A percentile compares a stretch with the other conserved stretches of the same genome.
phyloP scores from a whole-genome alignment of 345 rosid genomes.

The Lagerstroemia speciosa region DNA sequence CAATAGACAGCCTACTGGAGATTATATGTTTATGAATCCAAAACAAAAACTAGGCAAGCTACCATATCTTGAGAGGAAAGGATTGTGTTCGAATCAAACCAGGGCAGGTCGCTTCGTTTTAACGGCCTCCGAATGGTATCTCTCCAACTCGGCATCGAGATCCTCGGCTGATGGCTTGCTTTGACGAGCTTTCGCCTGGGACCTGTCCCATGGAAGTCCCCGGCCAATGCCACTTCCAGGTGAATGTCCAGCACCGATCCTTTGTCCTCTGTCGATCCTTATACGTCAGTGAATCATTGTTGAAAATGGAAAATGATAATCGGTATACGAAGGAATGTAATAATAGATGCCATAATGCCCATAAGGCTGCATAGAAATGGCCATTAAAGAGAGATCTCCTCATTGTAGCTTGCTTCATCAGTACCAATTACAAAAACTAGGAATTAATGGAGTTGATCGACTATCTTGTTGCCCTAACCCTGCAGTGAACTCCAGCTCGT shows the following conservation, averaged over 20 bases:
- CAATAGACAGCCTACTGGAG: background rate
- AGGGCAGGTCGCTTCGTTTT: slow-evolving; percentile 17
- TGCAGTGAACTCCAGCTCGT: background rate
- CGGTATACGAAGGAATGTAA: background rate
- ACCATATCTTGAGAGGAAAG: background rate
- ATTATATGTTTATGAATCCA: background rate
- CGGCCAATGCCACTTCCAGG: slow-evolving; percentile 16
- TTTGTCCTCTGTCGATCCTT: slow-evolving; percentile 11
- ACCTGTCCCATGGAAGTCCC: slow-evolving; percentile 13
- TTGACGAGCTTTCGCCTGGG: slow-evolving; percentile 15
- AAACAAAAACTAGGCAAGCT: background rate
- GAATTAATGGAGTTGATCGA: too few relatives aligned
- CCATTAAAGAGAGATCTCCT: background rate
- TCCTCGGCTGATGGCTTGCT: slow-evolving; percentile 38
- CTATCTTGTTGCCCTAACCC: too few relatives aligned
- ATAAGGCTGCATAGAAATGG: background rate
- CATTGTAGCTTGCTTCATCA: background rate
- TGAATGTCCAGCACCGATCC: slow-evolving; percentile 15
- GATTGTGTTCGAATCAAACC: too few relatives aligned
- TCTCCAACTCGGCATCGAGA: slow-evolving; percentile 61
- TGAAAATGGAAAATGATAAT: background rate
- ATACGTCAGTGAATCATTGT: background rate
- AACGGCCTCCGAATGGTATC: slow-evolving; percentile 35
- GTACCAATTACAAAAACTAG: background rate
- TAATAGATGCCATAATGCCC: background rate